Percentiles rank a stretch among this genome's conserved stretches.
phyloP scores from a whole-genome alignment of 2,329 filamentous ascomycete species.

The Aspergillus neotritici region DNA sequence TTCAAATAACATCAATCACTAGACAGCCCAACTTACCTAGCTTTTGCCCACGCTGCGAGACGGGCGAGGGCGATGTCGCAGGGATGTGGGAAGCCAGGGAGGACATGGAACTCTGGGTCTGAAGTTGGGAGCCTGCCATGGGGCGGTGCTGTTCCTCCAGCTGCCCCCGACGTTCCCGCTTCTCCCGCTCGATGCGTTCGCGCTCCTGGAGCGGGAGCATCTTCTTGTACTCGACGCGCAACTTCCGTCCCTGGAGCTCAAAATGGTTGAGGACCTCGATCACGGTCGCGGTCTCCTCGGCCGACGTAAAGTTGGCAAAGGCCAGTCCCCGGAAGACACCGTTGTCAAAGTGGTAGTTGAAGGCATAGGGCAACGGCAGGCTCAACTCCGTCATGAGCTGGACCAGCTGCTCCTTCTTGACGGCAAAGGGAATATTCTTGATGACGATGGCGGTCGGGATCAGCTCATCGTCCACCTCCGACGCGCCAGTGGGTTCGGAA shows the following conservation, averaged over 20 bases:
- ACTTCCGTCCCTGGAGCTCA: conserved; percentile 87
- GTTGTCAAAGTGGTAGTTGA: conserved; percentile 99
- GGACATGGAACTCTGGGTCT: conserved; percentile 80
- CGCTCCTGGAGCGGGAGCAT: conserved; percentile 94
- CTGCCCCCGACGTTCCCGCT: conserved; percentile 90
- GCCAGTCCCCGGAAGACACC: conserved; percentile 93
- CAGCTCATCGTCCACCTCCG: conserved; percentile 64
- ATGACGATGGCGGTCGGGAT: conserved; percentile 98
- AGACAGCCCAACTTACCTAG: conserved; percentile 26
- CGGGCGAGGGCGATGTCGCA: conserved; percentile 61
- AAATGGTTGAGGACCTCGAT: conserved; percentile 94
- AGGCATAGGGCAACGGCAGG: conserved; percentile 90
- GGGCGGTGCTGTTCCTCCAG: conserved; percentile 93
- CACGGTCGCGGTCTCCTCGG: conserved; percentile 86
- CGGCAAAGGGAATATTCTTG: conserved; percentile 98
- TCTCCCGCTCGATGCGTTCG: conserved; percentile 93
- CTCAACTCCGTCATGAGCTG: conserved; percentile 91
- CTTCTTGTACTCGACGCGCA: conserved; percentile 98
- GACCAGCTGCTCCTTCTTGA: conserved; percentile 93
- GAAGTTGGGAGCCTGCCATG: conserved; percentile 59
- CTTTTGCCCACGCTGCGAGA: conserved; percentile 49
- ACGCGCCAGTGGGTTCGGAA: conserved; percentile 35
- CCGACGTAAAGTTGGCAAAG: conserved; percentile 96
- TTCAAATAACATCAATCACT: not conserved
- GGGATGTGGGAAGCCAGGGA: conserved; percentile 64